A percentile compares a stretch with the other conserved stretches of the same genome.
Conservation (phyloP, 768 basidiomycete species). For the Mycena amicta region DNA sequence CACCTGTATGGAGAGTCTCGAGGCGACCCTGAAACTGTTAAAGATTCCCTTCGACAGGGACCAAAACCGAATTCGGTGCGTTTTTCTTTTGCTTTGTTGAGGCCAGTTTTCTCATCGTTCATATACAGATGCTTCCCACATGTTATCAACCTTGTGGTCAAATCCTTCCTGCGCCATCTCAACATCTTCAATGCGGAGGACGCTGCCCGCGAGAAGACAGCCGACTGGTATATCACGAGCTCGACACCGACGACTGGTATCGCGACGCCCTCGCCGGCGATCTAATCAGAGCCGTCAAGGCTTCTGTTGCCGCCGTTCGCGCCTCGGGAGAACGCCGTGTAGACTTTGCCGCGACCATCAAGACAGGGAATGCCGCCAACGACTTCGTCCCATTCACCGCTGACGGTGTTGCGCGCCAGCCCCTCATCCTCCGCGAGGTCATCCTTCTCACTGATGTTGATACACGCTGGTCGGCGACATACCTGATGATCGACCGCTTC, state of each 20-base stretch:
- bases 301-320: slow-evolving; percentile 11
- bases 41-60: background rate
- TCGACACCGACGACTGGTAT: background rate
- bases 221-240: slow-evolving; percentile 1
- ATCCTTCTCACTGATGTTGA: slow-evolving; percentile 22
- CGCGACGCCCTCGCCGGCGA: background rate
- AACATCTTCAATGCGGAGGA: background rate
- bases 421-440: background rate
- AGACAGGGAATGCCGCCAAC: slow-evolving; percentile 2
- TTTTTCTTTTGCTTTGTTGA: background rate
- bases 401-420: background rate
- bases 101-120: background rate
- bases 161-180: slow-evolving; percentile 1
- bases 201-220: background rate
- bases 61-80: background rate
- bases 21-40: background rate
- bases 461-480: slow-evolving; percentile 29
- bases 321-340: slow-evolving; percentile 17
- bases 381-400: background rate
- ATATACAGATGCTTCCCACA: slow-evolving; percentile 5
- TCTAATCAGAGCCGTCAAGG: background rate
- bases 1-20: background rate
- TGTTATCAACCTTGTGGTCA: slow-evolving; percentile 11
- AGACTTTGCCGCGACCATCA: slow-evolving; percentile 6
- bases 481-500: slow-evolving; percentile 21